Conservation (phyloP, 129 eudicot species). For the Scalesia atractyloides region DNA sequence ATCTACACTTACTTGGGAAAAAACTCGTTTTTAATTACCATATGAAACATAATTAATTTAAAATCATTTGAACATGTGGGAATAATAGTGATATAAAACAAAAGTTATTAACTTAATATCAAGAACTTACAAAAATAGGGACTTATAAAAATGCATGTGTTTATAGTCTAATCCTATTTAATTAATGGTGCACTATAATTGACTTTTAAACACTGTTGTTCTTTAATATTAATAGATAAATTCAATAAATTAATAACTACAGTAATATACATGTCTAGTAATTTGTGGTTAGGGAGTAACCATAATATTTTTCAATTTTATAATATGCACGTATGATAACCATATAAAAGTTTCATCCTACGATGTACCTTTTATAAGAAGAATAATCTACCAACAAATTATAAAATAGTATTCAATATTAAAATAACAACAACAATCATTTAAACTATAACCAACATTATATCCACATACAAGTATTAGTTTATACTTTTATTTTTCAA, state of each 20-base stretch:
- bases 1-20: too few relatives aligned
- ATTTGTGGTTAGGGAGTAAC: constrained; percentile 32
- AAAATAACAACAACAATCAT: constrained; percentile 27
- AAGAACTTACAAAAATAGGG: too few relatives aligned
- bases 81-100: too few relatives aligned
- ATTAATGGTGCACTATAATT: too few relatives aligned
- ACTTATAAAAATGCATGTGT: too few relatives aligned
- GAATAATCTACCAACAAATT: constrained; percentile 13
- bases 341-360: constrained; percentile 30
- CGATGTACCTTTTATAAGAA: constrained; percentile 28
- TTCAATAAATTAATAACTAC: constrained; percentile 10
- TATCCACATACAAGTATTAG: constrained; percentile 1
- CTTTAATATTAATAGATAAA: background rate
- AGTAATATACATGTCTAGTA: constrained; percentile 19
- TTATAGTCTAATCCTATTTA: too few relatives aligned
- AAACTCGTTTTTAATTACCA: too few relatives aligned
- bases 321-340: constrained; percentile 23
- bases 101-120: too few relatives aligned
- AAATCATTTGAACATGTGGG: too few relatives aligned
- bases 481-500: constrained; percentile 7
- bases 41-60: too few relatives aligned
- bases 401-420: constrained; percentile 9
- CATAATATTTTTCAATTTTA: constrained; percentile 5
- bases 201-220: too few relatives aligned
- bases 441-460: constrained; percentile 25